Evolutionary conservation across 495 filamentous ascomycete species (phyloP).

Genomic region (Cenococcum geophilum): DNA sequence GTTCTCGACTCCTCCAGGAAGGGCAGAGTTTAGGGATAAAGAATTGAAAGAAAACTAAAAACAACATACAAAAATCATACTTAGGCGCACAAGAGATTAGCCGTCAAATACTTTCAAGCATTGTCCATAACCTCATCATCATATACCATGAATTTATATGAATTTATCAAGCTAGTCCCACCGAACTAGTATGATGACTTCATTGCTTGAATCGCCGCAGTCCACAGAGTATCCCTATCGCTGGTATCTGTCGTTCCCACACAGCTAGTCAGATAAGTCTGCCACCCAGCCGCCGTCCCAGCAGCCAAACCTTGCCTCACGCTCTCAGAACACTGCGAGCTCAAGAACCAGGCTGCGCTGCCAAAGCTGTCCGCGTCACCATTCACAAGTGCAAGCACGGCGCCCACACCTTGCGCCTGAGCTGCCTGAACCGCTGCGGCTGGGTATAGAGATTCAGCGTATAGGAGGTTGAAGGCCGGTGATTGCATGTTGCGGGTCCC

Average conservation of each 20-base stretch:
- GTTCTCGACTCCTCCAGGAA: no score
- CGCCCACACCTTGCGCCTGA: slow-evolving; percentile 38
- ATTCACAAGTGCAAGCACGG: slow-evolving; percentile 53
- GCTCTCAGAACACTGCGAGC: slow-evolving; percentile 51
- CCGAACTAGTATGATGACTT: no score
- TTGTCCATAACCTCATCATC: no score
- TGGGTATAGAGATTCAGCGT: slow-evolving; percentile 42
- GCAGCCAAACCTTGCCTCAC: slow-evolving; percentile 45
- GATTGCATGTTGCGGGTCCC: slow-evolving; percentile 80
- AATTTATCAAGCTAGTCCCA: no score
- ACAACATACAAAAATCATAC: no score
- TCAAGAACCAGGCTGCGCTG: slow-evolving; percentile 68
- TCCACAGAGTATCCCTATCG: slow-evolving; percentile 54
- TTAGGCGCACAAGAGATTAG: no score
- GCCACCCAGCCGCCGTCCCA: slow-evolving; percentile 52
- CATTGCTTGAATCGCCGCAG: slow-evolving; percentile 16
- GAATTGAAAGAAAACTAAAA: no score
- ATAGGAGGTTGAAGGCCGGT: slow-evolving; percentile 53
- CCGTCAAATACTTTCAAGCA: no score
- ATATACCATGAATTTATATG: no score
- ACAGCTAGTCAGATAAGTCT: slow-evolving; percentile 56
- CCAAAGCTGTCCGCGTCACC: slow-evolving; percentile 60
- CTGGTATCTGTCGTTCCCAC: slow-evolving; percentile 50
- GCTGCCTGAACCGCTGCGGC: slow-evolving; percentile 22
- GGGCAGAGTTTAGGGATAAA: no score